These are phyloP conservation scores for Citrus reticulata DNA, from an alignment of 345 rosid species.

Conservation along the genomic window DNA sequence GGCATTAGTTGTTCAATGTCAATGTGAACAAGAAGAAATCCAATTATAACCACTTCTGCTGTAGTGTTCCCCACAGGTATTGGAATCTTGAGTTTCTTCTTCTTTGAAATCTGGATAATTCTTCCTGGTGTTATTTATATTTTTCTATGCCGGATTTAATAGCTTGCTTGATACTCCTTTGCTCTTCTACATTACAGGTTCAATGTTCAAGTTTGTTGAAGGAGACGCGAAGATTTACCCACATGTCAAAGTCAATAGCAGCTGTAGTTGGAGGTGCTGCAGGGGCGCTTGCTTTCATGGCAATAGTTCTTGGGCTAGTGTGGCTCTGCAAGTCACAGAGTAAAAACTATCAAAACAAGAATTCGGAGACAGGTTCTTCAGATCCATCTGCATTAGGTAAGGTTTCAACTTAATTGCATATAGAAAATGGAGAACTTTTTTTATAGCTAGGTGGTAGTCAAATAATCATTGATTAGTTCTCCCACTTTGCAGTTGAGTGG, in stretches of 20 bases:
- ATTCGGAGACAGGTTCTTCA: conserved; percentile 57
- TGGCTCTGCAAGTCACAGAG: conserved; percentile 43
- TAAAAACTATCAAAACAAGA: conserved; percentile 24
- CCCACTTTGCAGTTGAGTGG: conserved; percentile 33
- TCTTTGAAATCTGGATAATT: conserved; percentile 8
- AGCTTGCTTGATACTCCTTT: neutral
- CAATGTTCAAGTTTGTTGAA: conserved; percentile 30
- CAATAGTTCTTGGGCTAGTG: conserved; percentile 24
- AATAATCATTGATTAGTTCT: conserved; percentile 6
- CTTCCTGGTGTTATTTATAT: neutral
- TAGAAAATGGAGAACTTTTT: neutral
- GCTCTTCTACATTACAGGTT: conserved; percentile 25
- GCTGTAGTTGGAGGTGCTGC: conserved; percentile 38
- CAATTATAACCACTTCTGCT: conserved; percentile 14
- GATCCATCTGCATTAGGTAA: conserved; percentile 53
- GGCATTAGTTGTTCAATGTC: neutral
- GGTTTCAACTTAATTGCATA: neutral
- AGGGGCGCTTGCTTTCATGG: conserved; percentile 35
- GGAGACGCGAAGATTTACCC: conserved; percentile 7
- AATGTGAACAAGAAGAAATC: conserved; percentile 19
- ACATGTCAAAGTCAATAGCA: conserved; percentile 38
- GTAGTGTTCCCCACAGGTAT: conserved; percentile 14
- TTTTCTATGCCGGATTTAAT: neutral
- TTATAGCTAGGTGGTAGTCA: neutral
- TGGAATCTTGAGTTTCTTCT: neutral